Conservation (phyloP, 805 yeast species). For the Metschnikowia cerradonensis region DNA sequence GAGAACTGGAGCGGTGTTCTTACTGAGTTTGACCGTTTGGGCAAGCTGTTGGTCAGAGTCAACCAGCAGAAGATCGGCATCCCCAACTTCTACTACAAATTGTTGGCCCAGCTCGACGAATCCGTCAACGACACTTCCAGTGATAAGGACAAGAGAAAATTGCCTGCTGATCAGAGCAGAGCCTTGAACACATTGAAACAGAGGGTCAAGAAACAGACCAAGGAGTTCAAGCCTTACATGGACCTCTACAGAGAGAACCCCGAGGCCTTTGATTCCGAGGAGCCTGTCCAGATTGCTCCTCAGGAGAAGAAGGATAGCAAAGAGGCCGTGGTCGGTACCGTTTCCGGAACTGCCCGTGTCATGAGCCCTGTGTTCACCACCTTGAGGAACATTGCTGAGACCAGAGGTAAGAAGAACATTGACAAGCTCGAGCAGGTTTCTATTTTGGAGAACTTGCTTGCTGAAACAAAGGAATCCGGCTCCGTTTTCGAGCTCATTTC, state of each 20-base stretch:
- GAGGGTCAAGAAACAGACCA: slow-evolving; percentile 74
- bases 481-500: slow-evolving; percentile 72
- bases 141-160: slow-evolving; percentile 57
- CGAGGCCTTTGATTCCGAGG: slow-evolving; percentile 63
- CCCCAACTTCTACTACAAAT: slow-evolving; percentile 68
- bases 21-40: slow-evolving; percentile 73
- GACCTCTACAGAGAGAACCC: slow-evolving; percentile 65
- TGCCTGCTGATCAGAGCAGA: slow-evolving; percentile 78
- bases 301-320: slow-evolving; percentile 28
- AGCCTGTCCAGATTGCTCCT: slow-evolving; percentile 35
- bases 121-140: slow-evolving; percentile 50
- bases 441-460: slow-evolving; percentile 60
- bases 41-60: slow-evolving; percentile 61
- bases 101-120: slow-evolving; percentile 70
- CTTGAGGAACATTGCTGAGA: slow-evolving; percentile 71
- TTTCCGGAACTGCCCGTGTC: slow-evolving; percentile 37
- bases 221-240: slow-evolving; percentile 61
- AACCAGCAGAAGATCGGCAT: slow-evolving; percentile 71
- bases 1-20: slow-evolving; percentile 78
- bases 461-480: slow-evolving; percentile 20
- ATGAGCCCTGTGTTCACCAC: slow-evolving; percentile 60
- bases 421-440: slow-evolving; percentile 76
- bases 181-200: slow-evolving; percentile 86
- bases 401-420: slow-evolving; percentile 93
- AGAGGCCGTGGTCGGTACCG: slow-evolving; percentile 26